Evolutionary conservation across 2,329 filamentous ascomycete genomes (phyloP).

Genomic region (Penicillium griseofulvum): DNA sequence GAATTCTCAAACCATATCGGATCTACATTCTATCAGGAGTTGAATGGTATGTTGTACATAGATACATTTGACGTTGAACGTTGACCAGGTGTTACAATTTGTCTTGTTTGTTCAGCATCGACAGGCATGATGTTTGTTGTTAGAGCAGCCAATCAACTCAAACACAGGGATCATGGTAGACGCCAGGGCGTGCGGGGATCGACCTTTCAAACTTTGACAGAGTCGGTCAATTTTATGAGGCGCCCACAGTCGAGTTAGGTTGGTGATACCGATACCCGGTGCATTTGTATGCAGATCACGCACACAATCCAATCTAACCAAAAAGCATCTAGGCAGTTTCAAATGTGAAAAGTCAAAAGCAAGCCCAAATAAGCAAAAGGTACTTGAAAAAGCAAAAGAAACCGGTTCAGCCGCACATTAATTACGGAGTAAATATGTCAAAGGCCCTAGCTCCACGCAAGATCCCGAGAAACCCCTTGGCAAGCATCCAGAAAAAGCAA

Average conservation of each 20-base stretch:
- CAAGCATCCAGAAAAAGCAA: slow-evolving; percentile 10
- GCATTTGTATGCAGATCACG: slow-evolving; percentile 7
- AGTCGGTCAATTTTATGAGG: neutral
- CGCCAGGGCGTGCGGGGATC: neutral
- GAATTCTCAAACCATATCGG: neutral
- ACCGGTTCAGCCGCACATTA: slow-evolving; percentile 3
- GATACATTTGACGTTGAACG: neutral
- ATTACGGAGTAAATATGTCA: neutral
- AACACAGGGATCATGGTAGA: neutral
- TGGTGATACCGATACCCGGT: slow-evolving; percentile 3
- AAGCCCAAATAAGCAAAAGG: slow-evolving; percentile 1
- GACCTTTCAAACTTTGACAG: neutral
- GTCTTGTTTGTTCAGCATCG: neutral
- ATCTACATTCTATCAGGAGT: neutral
- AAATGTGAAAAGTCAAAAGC: slow-evolving; percentile 2
- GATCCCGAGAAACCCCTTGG: slow-evolving; percentile 4
- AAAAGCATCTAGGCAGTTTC: neutral
- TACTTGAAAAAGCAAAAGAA: neutral
- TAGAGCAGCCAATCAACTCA: neutral
- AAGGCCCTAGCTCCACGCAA: slow-evolving; percentile 5
- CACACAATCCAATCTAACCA: neutral
- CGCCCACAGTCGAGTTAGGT: neutral
- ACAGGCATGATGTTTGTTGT: neutral
- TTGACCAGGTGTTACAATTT: slow-evolving; percentile 1
- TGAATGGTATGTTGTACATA: neutral